Evolutionary conservation across 1,284 basidiomycete genomes (phyloP), one percentile per base, ranked within the genome.

Genomic region (Apiotrichum veenhuisii): DNA sequence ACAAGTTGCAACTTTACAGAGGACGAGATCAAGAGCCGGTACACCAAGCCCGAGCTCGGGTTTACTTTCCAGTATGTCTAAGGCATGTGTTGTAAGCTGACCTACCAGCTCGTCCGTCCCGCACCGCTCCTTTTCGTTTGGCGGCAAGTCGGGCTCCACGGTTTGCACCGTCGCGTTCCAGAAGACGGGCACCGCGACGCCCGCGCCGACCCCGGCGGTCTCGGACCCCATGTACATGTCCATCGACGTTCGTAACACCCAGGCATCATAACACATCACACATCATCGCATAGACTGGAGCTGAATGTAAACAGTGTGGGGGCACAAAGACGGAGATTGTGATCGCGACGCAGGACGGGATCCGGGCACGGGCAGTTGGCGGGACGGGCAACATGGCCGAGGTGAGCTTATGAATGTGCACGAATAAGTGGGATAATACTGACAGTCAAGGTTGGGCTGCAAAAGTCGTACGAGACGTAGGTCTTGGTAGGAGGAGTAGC

Each of bases 1-100:
- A 77, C 76, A n/a, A 75, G 74, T 52, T 77, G 76, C 58, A 77
- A 77, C 59, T 77, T 77, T 44, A 77, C 76, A 1, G 76, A 77
- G 54, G 71, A 75, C 54, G 76, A 77, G 63, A 67, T 75, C 52
- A 74, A 70, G 62, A 52, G 55, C 51, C 64, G 71, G 30, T 77
- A 67, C 59, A 68, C 65, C 3, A 63, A 55, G 47, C 62, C 64
- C 2, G 71, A 65, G 38, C 15, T 53, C 64, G 72, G 67, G 1
- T 64, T 76, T 11, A 57, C 57, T 22, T 76, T 66, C 52, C 74
- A 76, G 73, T 74, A 41, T 61, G 72, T 62, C 12, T 23, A 17
- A n/a, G 18, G 8, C 9, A 5, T 37, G 26, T 5, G 5, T 26
- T 36, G 4, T n/a, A 37, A n/a, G 23, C 40, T 53, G 26, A 34